Base-by-base conservation (phyloP, 1,139 yeast genomes). In the Candida sojae region DNA sequence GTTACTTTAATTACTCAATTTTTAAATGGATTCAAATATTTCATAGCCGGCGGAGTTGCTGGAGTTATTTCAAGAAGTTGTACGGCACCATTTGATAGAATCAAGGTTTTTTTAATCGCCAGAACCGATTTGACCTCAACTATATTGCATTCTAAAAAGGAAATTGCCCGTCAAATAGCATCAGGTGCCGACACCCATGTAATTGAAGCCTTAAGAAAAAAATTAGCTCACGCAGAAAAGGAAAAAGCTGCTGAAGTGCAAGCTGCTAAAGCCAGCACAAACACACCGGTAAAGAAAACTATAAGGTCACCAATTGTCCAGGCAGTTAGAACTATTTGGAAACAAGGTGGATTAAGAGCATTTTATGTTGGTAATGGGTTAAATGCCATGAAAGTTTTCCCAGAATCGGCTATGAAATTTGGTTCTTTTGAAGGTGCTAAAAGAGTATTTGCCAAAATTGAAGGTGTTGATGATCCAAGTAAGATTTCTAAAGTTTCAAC, bases 61-160 rank as follows among this genome's bases (percentile, higher is more conserved):
- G 99, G 99, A 2, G 99, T 93, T 5, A 87, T 93, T 4, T 90
- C 97, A n/a, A 82, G 99, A 68, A 91, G 98, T 0, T 87, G 96
- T 59, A 93, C 99, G 0, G 99, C 99, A 0, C 99, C 99, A 10
- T 89, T 93, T 59, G 99, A 93, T 66, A 79, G 99, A 64, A 81
- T 93, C 26, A 93, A 93, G 63, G 98, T 93, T 17, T 93, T 89
- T 59, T 73, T 93, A 48, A 93, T 93, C 61, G 98, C 99, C 1
- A 81, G 96, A 64, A 86, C 97, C 0, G 96, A 91, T 57, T 70
- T 87, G 45, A 75, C 88, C 0, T 84, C 91, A 2, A 86, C 89
- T 0, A 71, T 86, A 4, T 67, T 86, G 44, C 84, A 82, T 53
- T 81, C 87, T 6, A 83, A 76, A 57, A 66, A 68, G 45, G 73